These are phyloP conservation scores for Sonneratia alba DNA, from an alignment of 345 rosid species.

Conservation along the genomic window DNA sequence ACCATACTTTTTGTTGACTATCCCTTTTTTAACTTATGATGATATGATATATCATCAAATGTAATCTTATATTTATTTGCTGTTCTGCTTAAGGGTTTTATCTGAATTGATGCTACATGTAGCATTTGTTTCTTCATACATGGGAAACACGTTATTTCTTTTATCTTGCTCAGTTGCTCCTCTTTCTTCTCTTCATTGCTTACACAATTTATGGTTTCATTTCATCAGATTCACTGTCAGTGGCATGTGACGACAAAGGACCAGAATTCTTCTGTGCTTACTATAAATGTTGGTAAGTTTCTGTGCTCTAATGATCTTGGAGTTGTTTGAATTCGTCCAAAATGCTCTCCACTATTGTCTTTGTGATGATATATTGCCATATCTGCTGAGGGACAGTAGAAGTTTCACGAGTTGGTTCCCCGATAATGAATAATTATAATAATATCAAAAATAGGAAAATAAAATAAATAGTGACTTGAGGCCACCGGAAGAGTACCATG, in stretches of 20 bases:
- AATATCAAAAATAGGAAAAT: too few relatives aligned
- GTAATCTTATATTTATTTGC: background rate
- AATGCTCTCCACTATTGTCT: background rate
- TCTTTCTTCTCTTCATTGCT: background rate
- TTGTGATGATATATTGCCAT: too few relatives aligned
- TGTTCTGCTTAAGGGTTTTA: background rate
- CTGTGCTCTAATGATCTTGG: background rate
- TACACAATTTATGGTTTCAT: background rate
- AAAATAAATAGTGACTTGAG: too few relatives aligned
- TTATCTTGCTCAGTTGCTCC: background rate
- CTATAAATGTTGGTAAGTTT: slow-evolving; percentile 76
- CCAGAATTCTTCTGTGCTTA: slow-evolving; percentile 46
- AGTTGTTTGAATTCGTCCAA: too few relatives aligned
- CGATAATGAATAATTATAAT: too few relatives aligned
- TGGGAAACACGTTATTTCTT: background rate
- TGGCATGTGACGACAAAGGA: slow-evolving; percentile 63
- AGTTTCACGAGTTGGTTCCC: too few relatives aligned
- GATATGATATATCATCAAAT: background rate
- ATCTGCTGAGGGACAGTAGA: too few relatives aligned
- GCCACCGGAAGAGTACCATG: too few relatives aligned
- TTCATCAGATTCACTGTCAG: slow-evolving; percentile 66
- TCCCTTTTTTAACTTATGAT: too few relatives aligned
- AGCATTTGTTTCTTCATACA: background rate
- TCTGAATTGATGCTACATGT: background rate
- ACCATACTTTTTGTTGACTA: too few relatives aligned